A percentile compares a stretch with the other conserved stretches of the same genome.
Conservation (phyloP, 2,329 filamentous ascomycete species). For the Rhynchosporium graminicola region DNA sequence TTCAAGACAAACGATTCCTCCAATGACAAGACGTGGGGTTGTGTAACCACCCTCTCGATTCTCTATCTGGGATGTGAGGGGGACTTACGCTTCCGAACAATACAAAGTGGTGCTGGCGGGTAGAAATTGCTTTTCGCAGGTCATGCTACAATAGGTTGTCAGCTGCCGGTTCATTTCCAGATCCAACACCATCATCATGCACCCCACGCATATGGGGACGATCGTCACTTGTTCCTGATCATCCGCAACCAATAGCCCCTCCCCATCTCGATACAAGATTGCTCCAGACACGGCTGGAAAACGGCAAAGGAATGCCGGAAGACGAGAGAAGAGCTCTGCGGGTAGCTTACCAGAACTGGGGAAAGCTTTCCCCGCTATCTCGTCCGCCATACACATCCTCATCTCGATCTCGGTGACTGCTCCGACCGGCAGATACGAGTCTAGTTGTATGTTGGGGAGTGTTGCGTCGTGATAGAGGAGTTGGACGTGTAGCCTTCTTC, state of each 20-base stretch:
- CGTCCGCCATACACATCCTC: conserved; percentile 30
- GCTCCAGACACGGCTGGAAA: conserved; percentile 2
- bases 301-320: conserved; percentile 14
- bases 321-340: background rate
- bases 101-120: conserved; percentile 60
- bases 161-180: conserved; percentile 25
- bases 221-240: conserved; percentile 2
- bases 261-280: background rate
- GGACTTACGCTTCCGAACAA: conserved; percentile 62
- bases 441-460: conserved; percentile 32
- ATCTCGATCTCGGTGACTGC: conserved; percentile 26
- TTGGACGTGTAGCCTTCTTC: conserved; percentile 32
- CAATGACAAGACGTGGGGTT: conserved; percentile 5
- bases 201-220: background rate
- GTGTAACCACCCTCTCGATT: no score
- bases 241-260: conserved; percentile 1
- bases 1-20: background rate
- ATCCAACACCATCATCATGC: conserved; percentile 10
- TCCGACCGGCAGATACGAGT: conserved; percentile 15
- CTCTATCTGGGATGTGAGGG: conserved; percentile 9
- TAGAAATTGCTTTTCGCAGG: conserved; percentile 66
- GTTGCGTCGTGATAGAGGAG: conserved; percentile 26
- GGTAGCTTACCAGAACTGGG: conserved; percentile 61
- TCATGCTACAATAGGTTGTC: conserved; percentile 53
- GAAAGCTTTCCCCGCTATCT: conserved; percentile 62